Percentiles rank a stretch among this genome's conserved stretches.
These are phyloP conservation scores for Penicillium sp. DNA, from an alignment of 2,329 filamentous ascomycete genomes.

Conservation along the genomic window DNA sequence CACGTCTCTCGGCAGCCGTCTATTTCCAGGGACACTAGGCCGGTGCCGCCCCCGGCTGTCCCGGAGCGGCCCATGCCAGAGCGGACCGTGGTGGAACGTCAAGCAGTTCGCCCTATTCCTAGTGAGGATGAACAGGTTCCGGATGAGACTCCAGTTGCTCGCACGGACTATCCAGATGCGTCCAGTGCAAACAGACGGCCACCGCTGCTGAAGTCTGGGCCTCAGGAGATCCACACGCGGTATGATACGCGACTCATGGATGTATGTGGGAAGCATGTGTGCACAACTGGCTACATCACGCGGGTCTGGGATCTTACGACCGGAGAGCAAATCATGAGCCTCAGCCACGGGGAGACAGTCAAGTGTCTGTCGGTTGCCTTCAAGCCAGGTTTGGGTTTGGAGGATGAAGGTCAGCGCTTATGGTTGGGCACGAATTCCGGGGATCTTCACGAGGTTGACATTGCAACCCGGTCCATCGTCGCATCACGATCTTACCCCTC, in stretches of 20 bases:
- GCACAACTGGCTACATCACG: conserved; percentile 77
- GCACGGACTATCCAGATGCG: conserved; percentile 69
- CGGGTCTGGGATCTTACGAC: conserved; percentile 78
- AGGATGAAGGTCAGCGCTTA: conserved; percentile 69
- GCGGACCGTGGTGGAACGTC: conserved; percentile 30
- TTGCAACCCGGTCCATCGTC: conserved; percentile 62
- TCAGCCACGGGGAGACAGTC: conserved; percentile 74
- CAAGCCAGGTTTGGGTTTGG: conserved; percentile 67
- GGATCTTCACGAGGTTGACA: conserved; percentile 81
- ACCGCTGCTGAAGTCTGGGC: conserved; percentile 62
- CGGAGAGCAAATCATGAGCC: conserved; percentile 69
- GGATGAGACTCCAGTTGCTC: conserved; percentile 46
- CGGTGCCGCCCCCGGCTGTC: no score
- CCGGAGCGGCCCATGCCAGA: no score
- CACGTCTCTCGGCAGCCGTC: no score
- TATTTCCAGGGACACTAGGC: no score
- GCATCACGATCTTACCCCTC: conserved; percentile 67
- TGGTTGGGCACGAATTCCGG: conserved; percentile 88
- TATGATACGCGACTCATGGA: conserved; percentile 82
- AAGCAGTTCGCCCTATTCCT: no score
- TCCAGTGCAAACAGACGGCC: conserved; percentile 76
- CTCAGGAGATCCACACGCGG: conserved; percentile 69
- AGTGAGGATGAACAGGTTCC: conserved; percentile 41
- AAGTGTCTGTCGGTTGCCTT: conserved; percentile 76
- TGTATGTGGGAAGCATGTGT: conserved; percentile 77